Conservation (phyloP, 2,329 filamentous ascomycete genomes). For the Pseudofabraea citricarpa region DNA sequence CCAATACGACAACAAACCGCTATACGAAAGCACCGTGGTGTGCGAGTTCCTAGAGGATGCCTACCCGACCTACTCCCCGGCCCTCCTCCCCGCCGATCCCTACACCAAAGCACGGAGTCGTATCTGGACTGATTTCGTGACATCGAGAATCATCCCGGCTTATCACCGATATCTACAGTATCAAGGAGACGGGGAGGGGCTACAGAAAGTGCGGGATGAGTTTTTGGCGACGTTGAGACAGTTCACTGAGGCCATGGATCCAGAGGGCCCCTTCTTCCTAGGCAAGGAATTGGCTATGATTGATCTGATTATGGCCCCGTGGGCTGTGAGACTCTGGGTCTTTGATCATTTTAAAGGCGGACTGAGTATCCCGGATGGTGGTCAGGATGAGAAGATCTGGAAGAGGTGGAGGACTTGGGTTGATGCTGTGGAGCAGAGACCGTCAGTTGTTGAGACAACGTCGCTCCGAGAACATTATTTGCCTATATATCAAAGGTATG, state of each 20-base stretch:
- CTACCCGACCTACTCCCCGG: conserved; percentile 40
- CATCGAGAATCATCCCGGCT: conserved; percentile 59
- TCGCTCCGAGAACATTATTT: conserved; percentile 65
- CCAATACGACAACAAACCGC: conserved; percentile 47
- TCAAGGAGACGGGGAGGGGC: conserved; percentile 34
- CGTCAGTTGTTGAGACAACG: conserved; percentile 62
- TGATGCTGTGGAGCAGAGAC: conserved; percentile 50
- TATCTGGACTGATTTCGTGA: conserved; percentile 73
- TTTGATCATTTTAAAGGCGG: conserved; percentile 72
- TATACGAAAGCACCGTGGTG: conserved; percentile 70
- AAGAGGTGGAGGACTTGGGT: conserved; percentile 60
- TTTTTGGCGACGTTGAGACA: conserved; percentile 55
- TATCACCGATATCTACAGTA: conserved; percentile 62
- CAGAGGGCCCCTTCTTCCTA: conserved; percentile 61
- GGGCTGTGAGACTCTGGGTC: conserved; percentile 66
- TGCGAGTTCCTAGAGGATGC: conserved; percentile 74
- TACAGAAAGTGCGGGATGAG: conserved; percentile 51
- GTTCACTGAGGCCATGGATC: conserved; percentile 58
- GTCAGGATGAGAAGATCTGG: conserved; percentile 41
- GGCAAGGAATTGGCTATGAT: conserved; percentile 60
- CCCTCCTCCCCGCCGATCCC: conserved; percentile 54
- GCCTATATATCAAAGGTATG: conserved; percentile 63
- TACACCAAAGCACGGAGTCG: conserved; percentile 62
- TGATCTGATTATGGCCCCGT: conserved; percentile 68
- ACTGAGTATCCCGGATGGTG: conserved; percentile 41